Evolutionary conservation across 2,329 filamentous ascomycete genomes (phyloP).

Genomic region (Fusarium lyarnte): DNA sequence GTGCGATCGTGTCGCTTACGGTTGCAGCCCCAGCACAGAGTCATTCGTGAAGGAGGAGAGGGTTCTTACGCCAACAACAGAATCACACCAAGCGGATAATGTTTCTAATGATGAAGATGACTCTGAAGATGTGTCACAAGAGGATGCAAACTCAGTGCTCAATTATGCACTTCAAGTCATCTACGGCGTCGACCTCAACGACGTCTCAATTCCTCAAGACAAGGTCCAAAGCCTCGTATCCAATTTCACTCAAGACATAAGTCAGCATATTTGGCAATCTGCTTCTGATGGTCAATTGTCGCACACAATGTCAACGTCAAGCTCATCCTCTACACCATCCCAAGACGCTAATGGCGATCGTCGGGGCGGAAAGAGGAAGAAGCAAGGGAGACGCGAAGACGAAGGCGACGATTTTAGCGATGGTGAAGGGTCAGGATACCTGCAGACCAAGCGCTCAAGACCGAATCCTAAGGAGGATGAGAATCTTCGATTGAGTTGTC

Average conservation of each 20-base stretch:
- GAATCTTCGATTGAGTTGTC: constrained; percentile 54
- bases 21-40: constrained; percentile 24
- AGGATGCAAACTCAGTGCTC: constrained; percentile 49
- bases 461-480: constrained; percentile 50
- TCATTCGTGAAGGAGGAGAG: constrained; percentile 37
- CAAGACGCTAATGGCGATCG: constrained; percentile 41
- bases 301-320: constrained; percentile 46
- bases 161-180: constrained; percentile 51
- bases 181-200: constrained; percentile 51
- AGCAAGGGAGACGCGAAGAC: constrained; percentile 45
- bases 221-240: constrained; percentile 46
- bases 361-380: constrained; percentile 50
- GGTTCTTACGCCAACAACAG: constrained; percentile 28
- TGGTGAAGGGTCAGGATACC: constrained; percentile 45
- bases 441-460: constrained; percentile 45
- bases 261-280: constrained; percentile 47
- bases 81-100: constrained; percentile 2
- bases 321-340: constrained; percentile 45
- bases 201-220: constrained; percentile 42
- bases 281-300: constrained; percentile 44
- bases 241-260: constrained; percentile 48
- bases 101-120: constrained; percentile 22
- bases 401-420: constrained; percentile 50
- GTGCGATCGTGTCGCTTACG: constrained; percentile 6
- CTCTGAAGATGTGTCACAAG: constrained; percentile 42